Conservation (phyloP, 2,329 filamentous ascomycete species). For the Fusarium stilboides region DNA sequence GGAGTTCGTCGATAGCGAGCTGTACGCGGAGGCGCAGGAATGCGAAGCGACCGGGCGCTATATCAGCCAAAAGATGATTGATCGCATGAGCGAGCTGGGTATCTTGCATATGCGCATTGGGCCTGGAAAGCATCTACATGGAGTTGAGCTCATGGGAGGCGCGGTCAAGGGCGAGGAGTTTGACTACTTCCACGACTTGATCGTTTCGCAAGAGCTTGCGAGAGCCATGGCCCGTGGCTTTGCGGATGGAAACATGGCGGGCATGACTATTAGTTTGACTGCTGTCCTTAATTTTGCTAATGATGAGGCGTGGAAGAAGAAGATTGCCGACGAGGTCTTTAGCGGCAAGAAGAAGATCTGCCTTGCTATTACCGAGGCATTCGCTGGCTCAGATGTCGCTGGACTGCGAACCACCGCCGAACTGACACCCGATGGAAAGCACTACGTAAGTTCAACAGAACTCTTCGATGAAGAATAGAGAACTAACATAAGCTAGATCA, state of each 20-base stretch:
- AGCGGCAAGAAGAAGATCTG: constrained; percentile 90
- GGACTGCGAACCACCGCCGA: constrained; percentile 83
- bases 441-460: constrained; percentile 69
- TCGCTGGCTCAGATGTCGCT: constrained; percentile 85
- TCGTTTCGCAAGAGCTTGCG: constrained; percentile 80
- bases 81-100: constrained; percentile 81
- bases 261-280: constrained; percentile 86
- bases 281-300: constrained; percentile 85
- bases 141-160: constrained; percentile 76
- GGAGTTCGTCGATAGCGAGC: constrained; percentile 79
- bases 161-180: constrained; percentile 84
- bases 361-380: constrained; percentile 89
- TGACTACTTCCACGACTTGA: constrained; percentile 89
- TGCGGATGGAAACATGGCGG: constrained; percentile 88
- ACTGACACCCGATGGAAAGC: constrained; percentile 81
- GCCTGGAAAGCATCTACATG: constrained; percentile 85
- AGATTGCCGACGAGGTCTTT: constrained; percentile 80
- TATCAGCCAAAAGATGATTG: constrained; percentile 80
- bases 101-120: constrained; percentile 87
- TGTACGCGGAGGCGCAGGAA: constrained; percentile 81
- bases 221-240: constrained; percentile 83
- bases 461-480: neutral
- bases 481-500: constrained; percentile 56
- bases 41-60: constrained; percentile 82
- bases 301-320: constrained; percentile 75